Conservation (phyloP, 495 filamentous ascomycete genomes). For the Hypoxylon lienhwacheense region DNA sequence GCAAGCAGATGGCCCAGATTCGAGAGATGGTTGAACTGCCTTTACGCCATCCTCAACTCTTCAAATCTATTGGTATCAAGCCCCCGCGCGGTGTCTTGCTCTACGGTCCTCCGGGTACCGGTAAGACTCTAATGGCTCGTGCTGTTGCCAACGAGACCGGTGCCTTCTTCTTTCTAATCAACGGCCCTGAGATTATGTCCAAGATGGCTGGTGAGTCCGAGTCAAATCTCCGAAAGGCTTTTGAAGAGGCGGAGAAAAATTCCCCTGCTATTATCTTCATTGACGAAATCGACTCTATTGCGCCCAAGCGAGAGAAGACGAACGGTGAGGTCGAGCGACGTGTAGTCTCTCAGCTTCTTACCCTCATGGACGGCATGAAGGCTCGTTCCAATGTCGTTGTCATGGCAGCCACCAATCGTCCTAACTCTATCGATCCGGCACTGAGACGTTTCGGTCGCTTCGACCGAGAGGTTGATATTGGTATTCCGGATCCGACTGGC, state of each 20-base stretch:
- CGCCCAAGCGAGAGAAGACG: conserved; percentile 99
- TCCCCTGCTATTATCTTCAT: conserved; percentile 99
- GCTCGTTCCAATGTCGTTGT: conserved; percentile 96
- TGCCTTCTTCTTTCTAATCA: conserved; percentile 99
- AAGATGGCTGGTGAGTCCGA: conserved; percentile 99
- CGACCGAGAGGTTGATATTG: conserved; percentile 97
- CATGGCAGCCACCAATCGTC: conserved; percentile 97
- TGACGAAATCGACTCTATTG: conserved; percentile 98
- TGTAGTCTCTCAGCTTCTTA: conserved; percentile 96
- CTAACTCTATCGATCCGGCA: conserved; percentile 96
- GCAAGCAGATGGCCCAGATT: conserved; percentile 99
- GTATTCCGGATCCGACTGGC: conserved; percentile 95
- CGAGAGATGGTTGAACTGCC: conserved; percentile 97
- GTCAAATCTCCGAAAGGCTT: conserved; percentile 95
- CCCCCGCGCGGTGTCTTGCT: conserved; percentile 97
- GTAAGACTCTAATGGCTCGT: conserved; percentile 99
- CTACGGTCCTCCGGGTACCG: conserved; percentile 96
- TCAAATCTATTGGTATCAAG: conserved; percentile 99
- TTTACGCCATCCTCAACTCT: conserved; percentile 93
- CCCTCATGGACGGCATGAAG: conserved; percentile 99
- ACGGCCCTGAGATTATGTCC: conserved; percentile 98
- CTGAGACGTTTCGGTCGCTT: conserved; percentile 97
- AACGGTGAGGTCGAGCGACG: conserved; percentile 98
- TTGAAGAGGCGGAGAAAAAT: conserved; percentile 99
- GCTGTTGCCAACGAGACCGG: conserved; percentile 98